Evolutionary conservation across 2,329 filamentous ascomycete genomes (phyloP), one percentile per base, ranked within the genome.

Genomic region (Aspergillus sp.): DNA sequence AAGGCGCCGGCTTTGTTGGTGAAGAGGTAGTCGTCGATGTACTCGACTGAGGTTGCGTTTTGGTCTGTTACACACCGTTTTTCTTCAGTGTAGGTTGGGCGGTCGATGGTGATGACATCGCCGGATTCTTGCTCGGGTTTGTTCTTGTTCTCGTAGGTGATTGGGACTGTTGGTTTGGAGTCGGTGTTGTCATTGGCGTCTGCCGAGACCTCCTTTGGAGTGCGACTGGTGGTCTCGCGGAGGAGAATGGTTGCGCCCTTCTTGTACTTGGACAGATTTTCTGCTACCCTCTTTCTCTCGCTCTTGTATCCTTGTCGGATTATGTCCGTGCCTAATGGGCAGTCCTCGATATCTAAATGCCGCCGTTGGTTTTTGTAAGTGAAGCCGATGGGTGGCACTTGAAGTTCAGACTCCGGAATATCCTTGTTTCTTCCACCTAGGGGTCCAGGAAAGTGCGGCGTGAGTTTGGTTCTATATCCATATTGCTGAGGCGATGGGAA

Each of bases 271-370:
- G 79, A 73, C 55, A 90, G 86, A 61, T 95, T 88, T 22, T 82
- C 78, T 1, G 82, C 82, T 64, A 98, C 90, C 57, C 89, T 85
- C 68, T 83, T 82, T n/a, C 93, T 82, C 79, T 97, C 93, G 7
- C 83, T 82, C 66, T 83, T 86, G 79, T 97, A 86, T 24, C 93
- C 95, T 63, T 84, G 81, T 24, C 91, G 84, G 15, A 99, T 89
- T 39, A 90, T 89, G 30, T 90, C 87, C 2, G 95, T 99, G 51
- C 90, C 95, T 61, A 99, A 96, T 5, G 95, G 95, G 66, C 95
- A 99, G 72, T 98, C 93, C 73, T 99, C 95, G 62, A 99, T 98
- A 70, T 99, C 95, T 61, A 99, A 80, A 3, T 93, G 93, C 60
- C 82, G 82, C 56, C 88, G 83, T 48, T 84, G 85, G n/a, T 90